Evolutionary conservation across 73 alveolate species (phyloP).

Genomic region (Loxodes magnus): DNA sequence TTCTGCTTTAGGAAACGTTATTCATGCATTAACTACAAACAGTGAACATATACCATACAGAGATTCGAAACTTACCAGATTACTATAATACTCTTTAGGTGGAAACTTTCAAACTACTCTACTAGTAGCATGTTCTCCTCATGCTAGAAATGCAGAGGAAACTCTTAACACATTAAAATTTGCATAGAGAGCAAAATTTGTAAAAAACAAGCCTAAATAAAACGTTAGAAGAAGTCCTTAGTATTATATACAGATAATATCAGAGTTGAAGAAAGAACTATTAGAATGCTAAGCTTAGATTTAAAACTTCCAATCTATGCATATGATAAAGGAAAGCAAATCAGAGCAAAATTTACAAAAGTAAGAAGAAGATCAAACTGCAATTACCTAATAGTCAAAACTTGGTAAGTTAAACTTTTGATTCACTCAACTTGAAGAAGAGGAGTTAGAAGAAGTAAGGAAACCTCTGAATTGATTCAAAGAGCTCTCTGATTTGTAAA

Average conservation of each 20-base stretch:
- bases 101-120: slow-evolving; percentile 89
- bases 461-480: too few relatives aligned
- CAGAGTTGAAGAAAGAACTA: background rate
- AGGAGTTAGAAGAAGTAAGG: too few relatives aligned
- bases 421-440: too few relatives aligned
- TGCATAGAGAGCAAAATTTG: slow-evolving; percentile 87
- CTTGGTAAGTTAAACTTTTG: too few relatives aligned
- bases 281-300: too few relatives aligned
- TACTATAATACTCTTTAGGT: slow-evolving; percentile 88
- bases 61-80: slow-evolving; percentile 74
- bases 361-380: too few relatives aligned
- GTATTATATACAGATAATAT: slow-evolving; percentile 4
- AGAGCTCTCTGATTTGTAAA: too few relatives aligned
- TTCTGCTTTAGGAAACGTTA: slow-evolving; percentile 73
- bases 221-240: slow-evolving; percentile 36
- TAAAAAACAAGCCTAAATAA: slow-evolving; percentile 52
- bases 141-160: slow-evolving; percentile 74
- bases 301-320: too few relatives aligned
- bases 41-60: slow-evolving; percentile 70
- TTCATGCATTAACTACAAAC: slow-evolving; percentile 53
- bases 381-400: too few relatives aligned
- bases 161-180: slow-evolving; percentile 75
- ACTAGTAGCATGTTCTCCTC: slow-evolving; percentile 85
- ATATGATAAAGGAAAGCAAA: too few relatives aligned
- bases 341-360: too few relatives aligned